Evolutionary conservation across 2,329 filamentous ascomycete species (phyloP), one percentile per base, ranked within the genome.

Genomic region (Neonectria neomacrospora): DNA sequence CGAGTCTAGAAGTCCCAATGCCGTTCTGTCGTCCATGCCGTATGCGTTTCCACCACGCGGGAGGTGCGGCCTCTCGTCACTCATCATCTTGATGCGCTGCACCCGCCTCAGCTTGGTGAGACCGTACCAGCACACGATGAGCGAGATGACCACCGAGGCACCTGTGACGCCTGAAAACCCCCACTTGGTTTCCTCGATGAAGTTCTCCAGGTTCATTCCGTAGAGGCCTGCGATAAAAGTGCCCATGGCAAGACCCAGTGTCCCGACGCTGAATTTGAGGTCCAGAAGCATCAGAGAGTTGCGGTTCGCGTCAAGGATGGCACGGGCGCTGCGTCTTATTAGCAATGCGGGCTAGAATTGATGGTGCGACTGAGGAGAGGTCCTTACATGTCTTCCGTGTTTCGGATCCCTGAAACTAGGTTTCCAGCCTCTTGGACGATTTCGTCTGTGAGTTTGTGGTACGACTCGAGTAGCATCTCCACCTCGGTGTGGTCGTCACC

Each of bases 121-220:
- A 5, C 96, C 94, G 78, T 95, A 97, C 72, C 88, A 86, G 80
- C 92, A 95, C 54, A 97, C 92, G 9, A 94, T 71, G 58, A 90
- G 85, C 14, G 92, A 93, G 77, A 94, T 89, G 60, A 90, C 73
- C 60, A 90, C 85, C 61, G 92, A 96, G 64, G 87, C 82, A 18
- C 82, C 83, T 2, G 91, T 93, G 64, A 99, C 90, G 57, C 87
- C 87, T 50, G 85, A 85, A 77, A 99, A 98, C 11, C 95, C 96
- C 78, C 93, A 87, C 78, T 93, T 88, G 1, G 92, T 94, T 76
- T 98, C 95, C 81, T 99, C 96, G 72, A 98, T 93, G 79, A 97
- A 98, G 80, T 98, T 98, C 77, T 97, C 96, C 68, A 99, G 83
- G 81, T 99, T 99, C 94, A 98, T 98, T 72, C 96, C 96, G 84